Evolutionary conservation across 2,329 filamentous ascomycete genomes (phyloP).

Genomic region (Zasmidium citrigriseum): DNA sequence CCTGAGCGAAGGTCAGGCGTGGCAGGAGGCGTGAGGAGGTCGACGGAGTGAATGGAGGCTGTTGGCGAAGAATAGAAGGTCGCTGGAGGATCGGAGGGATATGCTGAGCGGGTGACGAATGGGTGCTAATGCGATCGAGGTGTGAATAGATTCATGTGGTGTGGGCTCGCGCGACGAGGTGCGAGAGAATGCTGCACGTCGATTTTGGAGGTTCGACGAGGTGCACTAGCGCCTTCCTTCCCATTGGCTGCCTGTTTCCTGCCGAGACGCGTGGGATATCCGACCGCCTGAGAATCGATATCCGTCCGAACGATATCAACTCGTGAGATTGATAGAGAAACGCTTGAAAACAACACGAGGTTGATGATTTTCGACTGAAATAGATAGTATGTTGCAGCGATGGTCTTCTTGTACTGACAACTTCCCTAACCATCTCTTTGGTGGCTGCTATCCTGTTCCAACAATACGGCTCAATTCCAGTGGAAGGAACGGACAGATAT

Average conservation of each 20-base stretch:
- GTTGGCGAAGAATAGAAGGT: neutral
- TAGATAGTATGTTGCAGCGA: no score
- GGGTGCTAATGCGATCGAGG: neutral
- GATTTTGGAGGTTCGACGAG: neutral
- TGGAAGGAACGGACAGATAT: neutral
- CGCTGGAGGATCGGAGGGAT: neutral
- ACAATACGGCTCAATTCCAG: no score
- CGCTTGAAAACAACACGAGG: no score
- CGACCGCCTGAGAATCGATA: neutral
- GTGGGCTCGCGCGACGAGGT: neutral
- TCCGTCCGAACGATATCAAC: no score
- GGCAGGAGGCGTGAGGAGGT: neutral
- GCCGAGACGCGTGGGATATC: no score
- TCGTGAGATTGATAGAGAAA: no score
- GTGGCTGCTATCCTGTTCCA: no score
- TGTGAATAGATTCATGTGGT: neutral
- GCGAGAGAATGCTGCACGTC: neutral
- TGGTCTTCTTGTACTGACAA: no score
- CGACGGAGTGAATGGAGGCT: neutral
- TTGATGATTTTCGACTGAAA: no score
- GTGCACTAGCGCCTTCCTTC: neutral
- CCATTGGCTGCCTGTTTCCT: neutral
- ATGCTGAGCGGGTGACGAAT: neutral
- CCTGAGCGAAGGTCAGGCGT: neutral
- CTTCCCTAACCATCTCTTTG: no score